Conservation (phyloP, 805 yeast species). For the Candida insectorum region DNA sequence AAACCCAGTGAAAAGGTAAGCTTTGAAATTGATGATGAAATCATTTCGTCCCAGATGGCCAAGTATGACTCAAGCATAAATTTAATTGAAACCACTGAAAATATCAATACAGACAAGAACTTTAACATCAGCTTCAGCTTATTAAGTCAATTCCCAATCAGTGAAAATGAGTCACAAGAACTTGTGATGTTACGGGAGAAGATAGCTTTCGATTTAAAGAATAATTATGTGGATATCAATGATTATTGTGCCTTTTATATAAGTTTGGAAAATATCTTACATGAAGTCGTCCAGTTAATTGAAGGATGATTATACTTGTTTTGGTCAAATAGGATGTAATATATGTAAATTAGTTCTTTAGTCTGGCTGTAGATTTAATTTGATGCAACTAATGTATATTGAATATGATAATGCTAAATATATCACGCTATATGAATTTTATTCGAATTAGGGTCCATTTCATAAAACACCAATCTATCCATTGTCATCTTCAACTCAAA, state of each 20-base stretch:
- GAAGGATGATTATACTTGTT: slow-evolving; percentile 8
- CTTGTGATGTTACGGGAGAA: slow-evolving; percentile 33
- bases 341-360: not conserved
- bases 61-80: slow-evolving; percentile 6
- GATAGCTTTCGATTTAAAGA: slow-evolving; percentile 37
- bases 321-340: not conserved
- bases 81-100: slow-evolving; percentile 9
- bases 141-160: slow-evolving; percentile 7
- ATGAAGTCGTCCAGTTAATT: slow-evolving; percentile 38
- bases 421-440: no score
- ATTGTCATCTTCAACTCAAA: no score
- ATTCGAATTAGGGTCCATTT: no score
- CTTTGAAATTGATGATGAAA: slow-evolving; percentile 1
- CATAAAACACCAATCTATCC: no score
- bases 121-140: slow-evolving; percentile 7
- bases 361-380: no score
- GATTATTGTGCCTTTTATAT: slow-evolving; percentile 44
- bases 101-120: slow-evolving; percentile 9
- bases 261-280: slow-evolving; percentile 38
- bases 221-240: slow-evolving; percentile 42
- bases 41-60: not conserved
- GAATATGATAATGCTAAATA: no score
- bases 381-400: no score
- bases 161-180: slow-evolving; percentile 16
- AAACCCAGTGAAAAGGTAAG: not conserved